phyloP scores from a whole-genome alignment of 1,284 basidiomycete species.

The Coniferiporia sulphurascens region DNA sequence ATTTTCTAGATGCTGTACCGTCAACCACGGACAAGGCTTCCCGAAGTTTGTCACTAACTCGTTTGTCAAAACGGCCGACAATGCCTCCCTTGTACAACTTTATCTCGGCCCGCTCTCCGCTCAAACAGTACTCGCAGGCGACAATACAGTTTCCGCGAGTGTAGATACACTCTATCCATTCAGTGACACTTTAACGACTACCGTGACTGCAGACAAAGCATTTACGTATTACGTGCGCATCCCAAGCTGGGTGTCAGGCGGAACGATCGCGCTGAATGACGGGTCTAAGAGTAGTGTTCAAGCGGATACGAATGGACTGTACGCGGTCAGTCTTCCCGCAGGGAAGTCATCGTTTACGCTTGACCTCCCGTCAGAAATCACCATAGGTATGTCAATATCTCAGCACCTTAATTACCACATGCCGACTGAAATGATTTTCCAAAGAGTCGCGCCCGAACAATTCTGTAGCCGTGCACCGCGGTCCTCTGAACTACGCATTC shows the following conservation, averaged over 20 bases:
- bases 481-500: conserved; percentile 52
- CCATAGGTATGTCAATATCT: conserved; percentile 33
- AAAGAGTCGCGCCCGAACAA: conserved; percentile 47
- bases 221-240: conserved; percentile 55
- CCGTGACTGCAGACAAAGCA: conserved; percentile 41
- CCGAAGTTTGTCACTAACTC: conserved; percentile 58
- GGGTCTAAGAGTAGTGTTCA: conserved; percentile 30
- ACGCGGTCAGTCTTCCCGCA: conserved; percentile 37
- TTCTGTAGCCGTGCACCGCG: conserved; percentile 53
- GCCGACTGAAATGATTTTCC: not conserved
- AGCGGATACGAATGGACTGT: conserved; percentile 42
- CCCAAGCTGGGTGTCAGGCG: conserved; percentile 48
- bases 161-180: conserved; percentile 58
- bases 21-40: conserved; percentile 58
- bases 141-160: conserved; percentile 43
- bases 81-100: conserved; percentile 45
- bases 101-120: conserved; percentile 53
- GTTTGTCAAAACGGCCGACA: conserved; percentile 47
- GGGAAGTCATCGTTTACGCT: conserved; percentile 44
- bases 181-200: conserved; percentile 46
- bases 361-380: conserved; percentile 45
- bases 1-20: conserved; percentile 47
- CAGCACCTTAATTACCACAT: not conserved
- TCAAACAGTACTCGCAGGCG: conserved; percentile 38
- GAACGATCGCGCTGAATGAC: conserved; percentile 46